Conservation (phyloP, 805 yeast species). For the Candida qinlingensis region DNA sequence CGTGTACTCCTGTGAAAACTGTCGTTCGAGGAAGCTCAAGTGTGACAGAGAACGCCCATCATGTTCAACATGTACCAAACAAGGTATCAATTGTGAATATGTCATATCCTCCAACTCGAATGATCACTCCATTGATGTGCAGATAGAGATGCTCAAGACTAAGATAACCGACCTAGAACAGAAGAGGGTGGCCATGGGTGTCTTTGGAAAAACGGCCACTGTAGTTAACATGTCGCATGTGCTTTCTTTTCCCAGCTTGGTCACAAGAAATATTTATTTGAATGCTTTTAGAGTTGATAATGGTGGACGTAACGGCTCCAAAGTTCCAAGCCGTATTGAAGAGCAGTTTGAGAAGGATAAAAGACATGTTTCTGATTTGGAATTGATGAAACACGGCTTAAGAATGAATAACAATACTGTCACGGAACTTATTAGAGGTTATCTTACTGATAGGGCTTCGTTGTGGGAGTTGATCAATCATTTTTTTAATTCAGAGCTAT, state of each 20-base stretch:
- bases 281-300: not conserved
- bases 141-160: constrained; percentile 1
- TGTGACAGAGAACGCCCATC: constrained; percentile 7
- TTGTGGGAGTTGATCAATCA: constrained; percentile 7
- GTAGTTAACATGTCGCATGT: not conserved
- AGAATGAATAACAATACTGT: not conserved
- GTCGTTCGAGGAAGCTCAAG: constrained; percentile 9
- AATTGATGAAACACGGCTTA: constrained; percentile 2
- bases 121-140: not conserved
- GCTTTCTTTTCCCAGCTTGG: not conserved
- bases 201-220: not conserved
- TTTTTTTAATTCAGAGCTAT: constrained; percentile 7
- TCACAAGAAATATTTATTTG: constrained; percentile 4
- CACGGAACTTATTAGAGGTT: not conserved
- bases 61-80: constrained; percentile 6
- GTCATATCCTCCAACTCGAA: not conserved
- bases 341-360: constrained; percentile 7
- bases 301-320: not conserved
- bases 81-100: constrained; percentile 2
- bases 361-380: constrained; percentile 2
- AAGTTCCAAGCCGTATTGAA: constrained; percentile 2
- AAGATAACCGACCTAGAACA: constrained; percentile 1
- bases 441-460: not conserved
- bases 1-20: constrained; percentile 9
- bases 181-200: not conserved